A percentile compares a stretch with the other conserved stretches of the same genome.
These are phyloP conservation scores for Metschnikowia baotianmanensis DNA, from an alignment of 805 yeast genomes.

Conservation along the genomic window DNA sequence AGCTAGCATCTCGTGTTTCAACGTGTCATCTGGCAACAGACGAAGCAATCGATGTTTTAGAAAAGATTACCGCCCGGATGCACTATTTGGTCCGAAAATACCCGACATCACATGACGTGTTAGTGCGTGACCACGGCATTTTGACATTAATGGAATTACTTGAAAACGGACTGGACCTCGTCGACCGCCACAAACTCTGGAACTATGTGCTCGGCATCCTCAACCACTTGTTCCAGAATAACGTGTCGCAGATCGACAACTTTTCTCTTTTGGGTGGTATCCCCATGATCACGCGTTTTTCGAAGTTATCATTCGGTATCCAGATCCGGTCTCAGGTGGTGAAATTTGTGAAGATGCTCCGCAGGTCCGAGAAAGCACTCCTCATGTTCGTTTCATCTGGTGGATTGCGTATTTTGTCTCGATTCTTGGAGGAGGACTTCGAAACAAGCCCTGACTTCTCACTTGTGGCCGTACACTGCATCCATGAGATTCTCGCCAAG, in stretches of 20 bases:
- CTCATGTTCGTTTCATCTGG: constrained; percentile 46
- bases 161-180: constrained; percentile 32
- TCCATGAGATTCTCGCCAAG: constrained; percentile 33
- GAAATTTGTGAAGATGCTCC: constrained; percentile 31
- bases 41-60: constrained; percentile 27
- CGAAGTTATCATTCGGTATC: constrained; percentile 29
- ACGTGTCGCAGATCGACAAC: constrained; percentile 35
- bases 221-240: constrained; percentile 32
- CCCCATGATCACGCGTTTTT: constrained; percentile 39
- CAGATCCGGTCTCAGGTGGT: constrained; percentile 37
- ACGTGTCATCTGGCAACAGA: constrained; percentile 30
- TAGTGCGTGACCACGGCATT: constrained; percentile 43
- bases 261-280: constrained; percentile 45
- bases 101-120: constrained; percentile 36
- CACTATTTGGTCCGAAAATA: constrained; percentile 38
- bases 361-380: constrained; percentile 34
- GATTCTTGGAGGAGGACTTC: constrained; percentile 47
- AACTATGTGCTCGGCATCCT: constrained; percentile 33
- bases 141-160: constrained; percentile 38
- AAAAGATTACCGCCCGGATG: constrained; percentile 38
- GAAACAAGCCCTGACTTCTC: constrained; percentile 39
- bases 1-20: constrained; percentile 33
- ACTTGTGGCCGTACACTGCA: constrained; percentile 34
- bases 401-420: constrained; percentile 42
- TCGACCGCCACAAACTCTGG: constrained; percentile 36